phyloP scores from a whole-genome alignment of 2,329 filamentous ascomycete genomes.

The Fusarium udum region DNA sequence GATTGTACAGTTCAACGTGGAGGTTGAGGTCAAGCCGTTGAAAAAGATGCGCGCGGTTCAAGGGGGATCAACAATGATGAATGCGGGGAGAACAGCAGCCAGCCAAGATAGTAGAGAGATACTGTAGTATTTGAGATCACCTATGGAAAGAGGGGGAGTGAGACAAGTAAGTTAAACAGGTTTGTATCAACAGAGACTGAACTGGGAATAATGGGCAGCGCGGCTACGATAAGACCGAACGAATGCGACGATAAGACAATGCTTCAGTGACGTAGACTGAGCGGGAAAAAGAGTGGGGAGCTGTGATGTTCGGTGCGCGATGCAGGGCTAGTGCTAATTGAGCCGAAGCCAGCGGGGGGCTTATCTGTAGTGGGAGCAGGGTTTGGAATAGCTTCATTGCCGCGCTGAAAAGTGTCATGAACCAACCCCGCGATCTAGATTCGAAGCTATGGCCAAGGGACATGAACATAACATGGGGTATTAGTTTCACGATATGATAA shows the following conservation, averaged over 20 bases:
- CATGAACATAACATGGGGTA: not conserved
- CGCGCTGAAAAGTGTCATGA: conserved; percentile 8
- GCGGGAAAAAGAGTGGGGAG: conserved; percentile 12
- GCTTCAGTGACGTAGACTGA: conserved; percentile 40
- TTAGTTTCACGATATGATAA: not conserved
- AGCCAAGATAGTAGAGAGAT: not conserved
- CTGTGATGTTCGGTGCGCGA: conserved; percentile 30
- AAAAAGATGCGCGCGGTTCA: conserved; percentile 6
- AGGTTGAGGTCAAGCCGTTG: not conserved
- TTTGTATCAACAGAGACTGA: not conserved
- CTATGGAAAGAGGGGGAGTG: not conserved
- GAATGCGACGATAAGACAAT: conserved; percentile 35
- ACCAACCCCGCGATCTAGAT: conserved; percentile 28
- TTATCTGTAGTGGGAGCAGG: not conserved
- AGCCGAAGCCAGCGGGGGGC: not conserved
- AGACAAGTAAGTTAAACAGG: conserved; percentile 14
- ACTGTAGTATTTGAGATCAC: not conserved
- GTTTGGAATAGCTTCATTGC: conserved; percentile 22
- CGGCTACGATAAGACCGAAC: conserved; percentile 41
- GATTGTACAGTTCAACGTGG: not conserved
- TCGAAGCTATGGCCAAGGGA: conserved; percentile 18
- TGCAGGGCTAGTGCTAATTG: conserved; percentile 12
- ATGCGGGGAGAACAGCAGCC: not conserved
- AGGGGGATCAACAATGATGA: not conserved
- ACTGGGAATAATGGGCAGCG: conserved; percentile 22